Evolutionary conservation across 805 yeast species (phyloP), one percentile per base, ranked within the genome.

Genomic region (Blastobotrys chiropterorum): DNA sequence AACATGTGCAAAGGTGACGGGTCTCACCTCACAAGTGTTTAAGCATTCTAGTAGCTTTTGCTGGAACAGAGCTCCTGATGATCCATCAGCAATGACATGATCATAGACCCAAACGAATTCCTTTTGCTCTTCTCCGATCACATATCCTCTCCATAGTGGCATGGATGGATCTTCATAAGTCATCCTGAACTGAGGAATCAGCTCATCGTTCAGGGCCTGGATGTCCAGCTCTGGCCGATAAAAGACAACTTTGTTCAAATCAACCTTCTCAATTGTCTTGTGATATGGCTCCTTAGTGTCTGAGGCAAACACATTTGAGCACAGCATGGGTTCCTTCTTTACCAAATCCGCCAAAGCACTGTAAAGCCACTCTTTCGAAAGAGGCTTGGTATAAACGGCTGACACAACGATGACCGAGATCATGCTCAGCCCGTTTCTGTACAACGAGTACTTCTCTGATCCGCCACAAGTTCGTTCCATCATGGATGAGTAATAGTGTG

Each of bases 91-190:
- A 20, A 46, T 41, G 3, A 44, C 21, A 30, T 45, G 53, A 16
- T 50, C 53, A 16, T 46, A 46, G 21, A 46, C 53, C 38, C 44
- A 50, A 14, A 50, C 46, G 2, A 50, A 21, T 41, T 45, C 49
- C 6, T 26, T 22, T 6, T 15, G 43, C 13, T 47, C 41, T 15
- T 51, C 26, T 2, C 44, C 41, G 11, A 48, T 38, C 16, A 52
- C 50, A 45, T 45, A 49, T 5, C 39, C 31, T 20, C 55, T 22
- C 55, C 55, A 52, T 11, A 49, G 31, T 2, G 55, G 55, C 38
- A 49, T 16, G 6, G 39, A n/a, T 8, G 19, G 22, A 15, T 38
- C 44, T 14, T 48, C 52, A 11, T 49, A 48, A 3, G 54, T 51
- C 7, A 51, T 44, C 21, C 22, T 44, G 5, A 34, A 13, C 17